Evolutionary conservation across 2,329 filamentous ascomycete genomes (phyloP).

Genomic region (Elsinoe arachidis): DNA sequence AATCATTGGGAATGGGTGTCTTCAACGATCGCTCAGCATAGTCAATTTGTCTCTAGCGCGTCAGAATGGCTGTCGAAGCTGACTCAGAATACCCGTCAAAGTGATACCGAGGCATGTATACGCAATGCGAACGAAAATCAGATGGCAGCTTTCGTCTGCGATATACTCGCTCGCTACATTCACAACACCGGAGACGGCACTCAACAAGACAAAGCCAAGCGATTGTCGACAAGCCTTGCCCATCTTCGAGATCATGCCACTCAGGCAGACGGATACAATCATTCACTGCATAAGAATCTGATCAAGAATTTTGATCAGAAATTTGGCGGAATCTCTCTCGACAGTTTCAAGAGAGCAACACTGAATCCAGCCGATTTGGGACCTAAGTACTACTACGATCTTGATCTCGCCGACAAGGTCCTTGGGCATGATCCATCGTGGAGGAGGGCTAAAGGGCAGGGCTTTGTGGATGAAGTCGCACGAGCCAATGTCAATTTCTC

Average conservation of each 20-base stretch:
- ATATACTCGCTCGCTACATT: constrained; percentile 83
- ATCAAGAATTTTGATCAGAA: constrained; percentile 73
- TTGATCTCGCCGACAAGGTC: constrained; percentile 65
- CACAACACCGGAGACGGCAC: constrained; percentile 75
- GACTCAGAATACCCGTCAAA: constrained; percentile 36
- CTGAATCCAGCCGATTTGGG: constrained; percentile 49
- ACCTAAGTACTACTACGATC: constrained; percentile 72
- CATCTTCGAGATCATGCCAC: constrained; percentile 76
- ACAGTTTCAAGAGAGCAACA: constrained; percentile 69
- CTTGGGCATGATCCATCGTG: constrained; percentile 71
- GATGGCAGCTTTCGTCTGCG: constrained; percentile 72
- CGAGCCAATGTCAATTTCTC: constrained; percentile 86
- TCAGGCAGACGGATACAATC: constrained; percentile 73
- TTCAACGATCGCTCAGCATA: constrained; percentile 65
- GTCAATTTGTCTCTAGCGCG: constrained; percentile 62
- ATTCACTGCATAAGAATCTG: constrained; percentile 76
- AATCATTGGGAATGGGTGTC: constrained; percentile 96
- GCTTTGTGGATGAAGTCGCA: constrained; percentile 74
- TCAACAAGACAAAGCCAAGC: constrained; percentile 57
- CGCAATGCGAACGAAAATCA: constrained; percentile 33
- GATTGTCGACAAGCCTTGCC: constrained; percentile 63
- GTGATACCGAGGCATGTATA: constrained; percentile 21
- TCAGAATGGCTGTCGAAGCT: constrained; percentile 59
- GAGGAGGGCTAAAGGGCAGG: constrained; percentile 52
- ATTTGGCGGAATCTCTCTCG: constrained; percentile 64